A percentile compares a stretch with the other conserved stretches of the same genome.
phyloP scores from a whole-genome alignment of 2,329 filamentous ascomycete species.

The Cercospora sesami region DNA sequence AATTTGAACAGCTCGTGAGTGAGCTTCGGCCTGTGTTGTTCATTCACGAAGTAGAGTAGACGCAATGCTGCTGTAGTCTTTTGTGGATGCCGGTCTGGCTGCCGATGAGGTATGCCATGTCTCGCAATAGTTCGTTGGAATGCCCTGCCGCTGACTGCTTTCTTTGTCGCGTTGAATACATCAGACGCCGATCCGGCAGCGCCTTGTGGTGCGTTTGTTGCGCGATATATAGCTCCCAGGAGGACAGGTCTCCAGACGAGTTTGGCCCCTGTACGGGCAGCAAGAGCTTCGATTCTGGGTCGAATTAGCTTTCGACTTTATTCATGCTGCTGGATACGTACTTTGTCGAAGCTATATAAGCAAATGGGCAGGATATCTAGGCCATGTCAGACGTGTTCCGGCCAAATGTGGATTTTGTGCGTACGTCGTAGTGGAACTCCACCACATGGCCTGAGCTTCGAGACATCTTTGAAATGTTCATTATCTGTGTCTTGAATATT shows the following conservation, averaged over 20 bases:
- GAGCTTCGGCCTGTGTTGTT: constrained; percentile 18
- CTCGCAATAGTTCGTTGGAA: constrained; percentile 26
- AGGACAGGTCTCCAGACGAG: constrained; percentile 29
- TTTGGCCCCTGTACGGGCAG: constrained; percentile 22
- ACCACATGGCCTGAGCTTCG: constrained; percentile 14
- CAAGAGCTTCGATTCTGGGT: constrained; percentile 26
- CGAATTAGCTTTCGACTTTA: not conserved
- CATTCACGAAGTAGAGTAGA: constrained; percentile 23
- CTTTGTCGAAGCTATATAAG: constrained; percentile 31
- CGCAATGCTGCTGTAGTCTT: constrained; percentile 29
- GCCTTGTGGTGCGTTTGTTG: constrained; percentile 29
- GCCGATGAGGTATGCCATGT: constrained; percentile 21
- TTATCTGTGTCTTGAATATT: not conserved
- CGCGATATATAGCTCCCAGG: constrained; percentile 30
- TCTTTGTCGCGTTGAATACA: constrained; percentile 31
- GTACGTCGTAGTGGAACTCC: constrained; percentile 31
- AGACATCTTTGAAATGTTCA: not conserved
- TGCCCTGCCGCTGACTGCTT: constrained; percentile 24
- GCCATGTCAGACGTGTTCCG: not conserved
- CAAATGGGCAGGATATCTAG: constrained; percentile 30
- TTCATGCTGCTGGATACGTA: not conserved
- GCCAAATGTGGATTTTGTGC: not conserved
- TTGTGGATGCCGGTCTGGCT: constrained; percentile 28
- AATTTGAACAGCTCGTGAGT: constrained; percentile 25
- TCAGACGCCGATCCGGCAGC: constrained; percentile 31